Conservation (phyloP, 1,284 basidiomycete genomes). For the Laetiporus sulphureus region DNA sequence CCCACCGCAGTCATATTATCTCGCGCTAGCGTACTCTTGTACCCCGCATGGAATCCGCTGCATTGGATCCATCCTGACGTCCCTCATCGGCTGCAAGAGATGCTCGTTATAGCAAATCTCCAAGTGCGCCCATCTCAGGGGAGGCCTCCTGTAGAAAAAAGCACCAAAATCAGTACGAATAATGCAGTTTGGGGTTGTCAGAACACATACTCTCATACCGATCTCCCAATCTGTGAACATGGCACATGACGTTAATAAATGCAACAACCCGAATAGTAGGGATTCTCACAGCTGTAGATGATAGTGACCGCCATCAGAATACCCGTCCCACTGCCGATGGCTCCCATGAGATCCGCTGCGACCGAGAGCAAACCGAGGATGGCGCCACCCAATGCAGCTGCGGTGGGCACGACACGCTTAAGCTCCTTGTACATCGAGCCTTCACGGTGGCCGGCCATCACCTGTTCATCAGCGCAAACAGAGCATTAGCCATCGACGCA, state of each 20-base stretch:
- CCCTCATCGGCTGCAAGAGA: no score
- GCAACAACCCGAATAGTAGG: constrained; percentile 2
- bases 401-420: constrained; percentile 96
- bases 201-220: constrained; percentile 49
- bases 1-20: no score
- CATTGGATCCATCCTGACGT: no score
- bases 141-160: constrained; percentile 46
- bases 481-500: no score
- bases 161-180: neutral
- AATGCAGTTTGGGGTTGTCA: neutral
- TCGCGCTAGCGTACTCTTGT: no score
- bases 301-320: constrained; percentile 97
- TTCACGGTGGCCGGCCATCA: constrained; percentile 97
- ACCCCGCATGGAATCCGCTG: no score
- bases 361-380: constrained; percentile 93
- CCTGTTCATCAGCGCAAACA: constrained; percentile 31
- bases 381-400: constrained; percentile 95
- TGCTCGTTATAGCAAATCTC: constrained; percentile 45
- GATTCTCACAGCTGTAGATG: constrained; percentile 82
- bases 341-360: constrained; percentile 93
- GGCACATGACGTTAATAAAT: constrained; percentile 3
- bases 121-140: constrained; percentile 68
- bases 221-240: constrained; percentile 62
- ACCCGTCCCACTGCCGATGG: constrained; percentile 94
- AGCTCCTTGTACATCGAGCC: constrained; percentile 99